Percentiles rank a stretch among this genome's conserved stretches.
These are phyloP conservation scores for Ganoderma meredithae DNA, from an alignment of 1,284 basidiomycete genomes.

Conservation along the genomic window DNA sequence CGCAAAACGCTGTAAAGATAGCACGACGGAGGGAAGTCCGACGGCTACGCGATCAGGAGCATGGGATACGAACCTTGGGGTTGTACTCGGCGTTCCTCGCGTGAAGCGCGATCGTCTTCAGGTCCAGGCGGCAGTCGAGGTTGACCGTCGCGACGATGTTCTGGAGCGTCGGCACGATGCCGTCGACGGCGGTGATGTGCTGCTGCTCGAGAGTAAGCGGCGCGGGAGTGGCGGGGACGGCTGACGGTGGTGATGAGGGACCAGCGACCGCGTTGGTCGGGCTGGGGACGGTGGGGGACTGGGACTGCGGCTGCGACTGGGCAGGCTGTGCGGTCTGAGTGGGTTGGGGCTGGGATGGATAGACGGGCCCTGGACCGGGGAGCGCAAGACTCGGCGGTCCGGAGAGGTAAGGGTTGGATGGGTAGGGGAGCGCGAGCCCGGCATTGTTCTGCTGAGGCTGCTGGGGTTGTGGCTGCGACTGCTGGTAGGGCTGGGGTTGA, in stretches of 20 bases:
- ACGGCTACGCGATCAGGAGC: constrained; percentile 56
- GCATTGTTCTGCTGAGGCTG: constrained; percentile 37
- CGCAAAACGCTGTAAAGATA: constrained; percentile 89
- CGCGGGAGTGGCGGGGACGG: constrained; percentile 64
- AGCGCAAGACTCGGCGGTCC: constrained; percentile 50
- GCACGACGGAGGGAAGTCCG: constrained; percentile 64
- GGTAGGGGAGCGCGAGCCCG: constrained; percentile 57
- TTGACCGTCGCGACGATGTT: constrained; percentile 99
- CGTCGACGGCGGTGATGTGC: constrained; percentile 93
- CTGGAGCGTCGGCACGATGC: constrained; percentile 94
- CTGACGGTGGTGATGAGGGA: constrained; percentile 58
- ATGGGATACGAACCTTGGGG: constrained; percentile 89
- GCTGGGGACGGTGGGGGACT: constrained; percentile 39
- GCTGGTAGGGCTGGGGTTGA: constrained; percentile 39
- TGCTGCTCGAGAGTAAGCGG: constrained; percentile 86
- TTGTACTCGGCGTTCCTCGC: constrained; percentile 99
- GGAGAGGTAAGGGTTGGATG: constrained; percentile 50
- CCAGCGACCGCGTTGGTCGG: constrained; percentile 46
- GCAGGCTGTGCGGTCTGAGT: constrained; percentile 16
- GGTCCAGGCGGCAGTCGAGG: constrained; percentile 94
- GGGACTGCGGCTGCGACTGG: constrained; percentile 34
- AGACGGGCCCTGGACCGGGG: constrained; percentile 46
- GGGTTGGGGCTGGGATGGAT: constrained; percentile 45
- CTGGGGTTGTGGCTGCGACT: constrained; percentile 41
- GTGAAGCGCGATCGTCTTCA: constrained; percentile 99